Percentiles rank a stretch among this genome's conserved stretches.
These are phyloP conservation scores for Leersia perrieri DNA, from an alignment of 176 grass and related monocot species.

Conservation along the genomic window DNA sequence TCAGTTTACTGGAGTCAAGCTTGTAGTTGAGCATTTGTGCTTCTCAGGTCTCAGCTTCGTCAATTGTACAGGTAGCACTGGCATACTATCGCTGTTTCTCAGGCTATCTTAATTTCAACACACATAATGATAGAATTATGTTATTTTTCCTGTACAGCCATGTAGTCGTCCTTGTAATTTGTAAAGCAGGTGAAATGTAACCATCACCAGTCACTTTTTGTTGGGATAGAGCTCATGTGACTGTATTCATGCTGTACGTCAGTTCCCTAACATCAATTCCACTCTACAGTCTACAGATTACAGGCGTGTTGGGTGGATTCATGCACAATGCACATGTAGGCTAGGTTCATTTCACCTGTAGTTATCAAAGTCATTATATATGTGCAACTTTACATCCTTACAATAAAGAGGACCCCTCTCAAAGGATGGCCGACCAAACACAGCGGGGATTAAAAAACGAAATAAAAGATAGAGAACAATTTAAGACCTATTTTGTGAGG, in stretches of 20 bases:
- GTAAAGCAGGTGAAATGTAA: background rate
- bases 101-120: no score
- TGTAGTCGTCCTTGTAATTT: background rate
- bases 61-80: no score
- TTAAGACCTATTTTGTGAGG: background rate
- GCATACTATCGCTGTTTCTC: no score
- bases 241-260: background rate
- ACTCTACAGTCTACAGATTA: background rate
- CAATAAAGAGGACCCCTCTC: background rate
- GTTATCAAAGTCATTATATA: background rate
- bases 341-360: background rate
- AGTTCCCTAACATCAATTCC: background rate
- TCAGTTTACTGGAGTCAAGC: no score
- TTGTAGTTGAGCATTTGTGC: no score
- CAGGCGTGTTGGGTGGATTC: background rate
- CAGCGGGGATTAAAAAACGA: no score
- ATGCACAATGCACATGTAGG: background rate
- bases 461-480: background rate
- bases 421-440: background rate
- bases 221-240: background rate
- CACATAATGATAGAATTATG: background rate
- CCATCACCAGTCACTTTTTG: background rate
- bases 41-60: no score
- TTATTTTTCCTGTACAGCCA: background rate
- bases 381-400: background rate